A percentile compares a stretch with the other conserved stretches of the same genome.
phyloP scores from a whole-genome alignment of 176 grass and related monocot genomes.

The Phoenix dactylifera region DNA sequence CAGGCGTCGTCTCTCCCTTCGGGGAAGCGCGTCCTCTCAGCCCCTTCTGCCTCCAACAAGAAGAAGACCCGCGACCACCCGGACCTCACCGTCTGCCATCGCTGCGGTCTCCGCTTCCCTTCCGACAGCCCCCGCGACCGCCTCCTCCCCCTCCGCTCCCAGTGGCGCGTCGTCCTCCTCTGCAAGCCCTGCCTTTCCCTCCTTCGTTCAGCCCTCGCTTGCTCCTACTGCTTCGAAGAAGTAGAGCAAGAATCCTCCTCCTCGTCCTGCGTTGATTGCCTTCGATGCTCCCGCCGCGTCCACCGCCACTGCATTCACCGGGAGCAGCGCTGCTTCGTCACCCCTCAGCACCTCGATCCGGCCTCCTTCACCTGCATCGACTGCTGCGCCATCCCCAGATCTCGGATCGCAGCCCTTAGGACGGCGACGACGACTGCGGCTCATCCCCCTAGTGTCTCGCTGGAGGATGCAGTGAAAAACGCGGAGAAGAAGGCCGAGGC shows the following conservation, averaged over 20 bases:
- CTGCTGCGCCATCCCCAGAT: slow-evolving; percentile 39
- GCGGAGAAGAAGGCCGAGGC: background rate
- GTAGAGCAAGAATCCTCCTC: slow-evolving; percentile 19
- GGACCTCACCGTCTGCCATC: slow-evolving; percentile 48
- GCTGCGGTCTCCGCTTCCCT: slow-evolving; percentile 44
- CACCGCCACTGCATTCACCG: slow-evolving; percentile 42
- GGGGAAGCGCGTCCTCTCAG: too few relatives aligned
- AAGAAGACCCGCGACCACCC: slow-evolving; percentile 24
- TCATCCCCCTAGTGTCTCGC: background rate
- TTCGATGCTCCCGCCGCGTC: slow-evolving; percentile 37
- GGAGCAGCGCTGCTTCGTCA: slow-evolving; percentile 38
- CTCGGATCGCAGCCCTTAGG: background rate
- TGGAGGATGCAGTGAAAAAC: slow-evolving; percentile 17
- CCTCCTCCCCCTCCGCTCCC: slow-evolving; percentile 46
- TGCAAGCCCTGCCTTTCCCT: slow-evolving; percentile 55
- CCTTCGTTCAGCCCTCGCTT: slow-evolving; percentile 30
- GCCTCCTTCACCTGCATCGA: slow-evolving; percentile 48
- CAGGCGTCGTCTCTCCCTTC: too few relatives aligned
- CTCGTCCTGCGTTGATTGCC: slow-evolving; percentile 31
- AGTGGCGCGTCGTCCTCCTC: slow-evolving; percentile 72
- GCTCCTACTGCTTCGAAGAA: slow-evolving; percentile 66
- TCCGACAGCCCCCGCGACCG: slow-evolving; percentile 21
- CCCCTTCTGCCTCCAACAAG: background rate
- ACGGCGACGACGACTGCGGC: background rate
- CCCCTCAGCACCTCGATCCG: slow-evolving; percentile 24